Conservation (phyloP, 2,329 filamentous ascomycete species). For the Nothopassalora personata region DNA sequence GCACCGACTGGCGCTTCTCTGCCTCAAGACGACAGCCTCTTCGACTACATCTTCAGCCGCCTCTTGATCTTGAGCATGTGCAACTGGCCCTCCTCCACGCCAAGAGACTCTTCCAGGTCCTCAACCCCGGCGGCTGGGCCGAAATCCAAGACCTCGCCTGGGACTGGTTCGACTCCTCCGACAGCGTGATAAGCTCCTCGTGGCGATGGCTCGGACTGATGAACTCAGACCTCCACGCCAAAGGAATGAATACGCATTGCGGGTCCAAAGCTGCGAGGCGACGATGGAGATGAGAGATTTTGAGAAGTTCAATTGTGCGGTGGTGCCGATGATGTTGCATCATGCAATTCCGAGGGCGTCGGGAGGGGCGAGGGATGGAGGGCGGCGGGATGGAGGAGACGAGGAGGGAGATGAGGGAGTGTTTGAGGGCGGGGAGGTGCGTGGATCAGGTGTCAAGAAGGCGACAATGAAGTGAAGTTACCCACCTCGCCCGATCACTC, state of each 20-base stretch:
- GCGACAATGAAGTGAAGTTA: too few relatives aligned
- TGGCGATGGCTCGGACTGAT: constrained; percentile 8
- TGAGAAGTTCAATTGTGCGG: constrained; percentile 5
- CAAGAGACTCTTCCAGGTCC: constrained; percentile 8
- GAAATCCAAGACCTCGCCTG: constrained; percentile 19
- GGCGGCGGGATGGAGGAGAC: constrained; percentile 4
- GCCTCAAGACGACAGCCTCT: constrained; percentile 3
- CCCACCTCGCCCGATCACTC: too few relatives aligned
- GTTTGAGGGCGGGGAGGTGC: constrained; percentile 1
- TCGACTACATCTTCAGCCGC: constrained; percentile 22
- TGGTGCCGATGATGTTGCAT: constrained; percentile 9
- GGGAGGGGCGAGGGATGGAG: too few relatives aligned
- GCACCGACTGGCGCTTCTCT: background rate
- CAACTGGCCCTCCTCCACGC: constrained; percentile 17
- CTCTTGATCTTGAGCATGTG: constrained; percentile 20
- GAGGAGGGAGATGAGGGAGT: constrained; percentile 9
- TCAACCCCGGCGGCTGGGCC: constrained; percentile 22
- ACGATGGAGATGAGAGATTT: constrained; percentile 9
- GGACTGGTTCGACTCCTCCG: constrained; percentile 4
- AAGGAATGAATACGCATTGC: constrained; percentile 7
- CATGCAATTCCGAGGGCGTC: constrained; percentile 6
- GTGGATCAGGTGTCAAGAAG: constrained; percentile 5
- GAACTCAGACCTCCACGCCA: background rate
- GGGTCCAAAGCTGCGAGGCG: constrained; percentile 3
- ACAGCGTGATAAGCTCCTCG: constrained; percentile 3